Evolutionary conservation across 1,284 basidiomycete species (phyloP).

Genomic region (Boletus albobrunnescens): DNA sequence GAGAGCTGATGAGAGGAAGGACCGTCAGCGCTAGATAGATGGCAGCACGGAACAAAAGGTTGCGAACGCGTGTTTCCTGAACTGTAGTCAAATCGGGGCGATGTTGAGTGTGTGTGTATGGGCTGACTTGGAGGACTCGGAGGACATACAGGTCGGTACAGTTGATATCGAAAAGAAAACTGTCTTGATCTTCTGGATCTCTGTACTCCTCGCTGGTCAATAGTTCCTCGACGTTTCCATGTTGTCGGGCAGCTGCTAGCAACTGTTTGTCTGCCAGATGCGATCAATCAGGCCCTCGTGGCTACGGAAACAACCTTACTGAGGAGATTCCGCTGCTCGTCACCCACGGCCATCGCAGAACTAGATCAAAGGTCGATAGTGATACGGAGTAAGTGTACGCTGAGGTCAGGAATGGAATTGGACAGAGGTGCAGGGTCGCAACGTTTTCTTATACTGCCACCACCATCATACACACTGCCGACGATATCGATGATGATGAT

Average conservation of each 20-base stretch:
- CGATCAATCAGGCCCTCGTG: background rate
- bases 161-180: conserved; percentile 32
- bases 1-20: conserved; percentile 19
- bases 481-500: no score
- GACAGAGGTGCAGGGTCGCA: no score
- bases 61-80: conserved; percentile 31
- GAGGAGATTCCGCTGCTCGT: conserved; percentile 18
- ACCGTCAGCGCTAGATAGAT: conserved; percentile 14
- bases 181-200: conserved; percentile 15
- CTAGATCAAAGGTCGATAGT: background rate
- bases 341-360: conserved; percentile 14
- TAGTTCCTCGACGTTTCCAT: conserved; percentile 29
- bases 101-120: conserved; percentile 3
- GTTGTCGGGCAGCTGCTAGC: conserved; percentile 26
- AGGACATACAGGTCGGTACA: conserved; percentile 29
- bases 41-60: background rate
- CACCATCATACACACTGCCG: background rate
- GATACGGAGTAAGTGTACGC: background rate
- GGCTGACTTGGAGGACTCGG: background rate
- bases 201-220: conserved; percentile 18
- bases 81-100: conserved; percentile 9
- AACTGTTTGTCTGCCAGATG: conserved; percentile 27
- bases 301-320: conserved; percentile 12
- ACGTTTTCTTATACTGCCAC: background rate
- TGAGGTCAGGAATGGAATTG: no score